Conservation (phyloP, 352 stramenopile species). For the Phytophthora idaei region DNA sequence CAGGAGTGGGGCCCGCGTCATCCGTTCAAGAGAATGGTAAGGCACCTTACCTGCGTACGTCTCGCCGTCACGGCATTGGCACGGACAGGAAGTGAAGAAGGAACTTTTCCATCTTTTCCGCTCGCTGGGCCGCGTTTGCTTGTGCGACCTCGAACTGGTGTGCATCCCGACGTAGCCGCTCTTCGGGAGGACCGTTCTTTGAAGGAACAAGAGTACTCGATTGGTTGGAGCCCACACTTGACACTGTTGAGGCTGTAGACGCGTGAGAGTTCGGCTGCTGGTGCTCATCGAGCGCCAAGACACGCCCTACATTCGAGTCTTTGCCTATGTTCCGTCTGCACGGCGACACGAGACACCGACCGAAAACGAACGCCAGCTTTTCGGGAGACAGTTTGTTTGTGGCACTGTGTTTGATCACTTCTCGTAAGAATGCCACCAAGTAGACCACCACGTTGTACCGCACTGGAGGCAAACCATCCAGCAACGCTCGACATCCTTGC, state of each 20-base stretch:
- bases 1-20: slow-evolving; percentile 12
- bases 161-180: slow-evolving; percentile 60
- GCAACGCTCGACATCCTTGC: slow-evolving; percentile 70
- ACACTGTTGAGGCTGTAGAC: slow-evolving; percentile 49
- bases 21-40: slow-evolving; percentile 14
- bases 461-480: slow-evolving; percentile 91
- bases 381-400: slow-evolving; percentile 76
- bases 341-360: slow-evolving; percentile 67
- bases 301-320: slow-evolving; percentile 17
- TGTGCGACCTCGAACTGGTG: slow-evolving; percentile 63
- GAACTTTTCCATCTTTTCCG: slow-evolving; percentile 77
- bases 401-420: slow-evolving; percentile 84
- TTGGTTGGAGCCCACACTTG: slow-evolving; percentile 34
- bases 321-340: slow-evolving; percentile 37
- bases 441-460: slow-evolving; percentile 98
- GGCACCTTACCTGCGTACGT: slow-evolving; percentile 8
- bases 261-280: slow-evolving; percentile 30
- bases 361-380: slow-evolving; percentile 79
- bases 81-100: slow-evolving; percentile 74
- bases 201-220: slow-evolving; percentile 41
- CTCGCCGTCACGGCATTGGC: slow-evolving; percentile 39
- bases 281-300: slow-evolving; percentile 31
- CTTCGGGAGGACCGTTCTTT: slow-evolving; percentile 33
- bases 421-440: slow-evolving; percentile 95
- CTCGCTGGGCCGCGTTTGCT: slow-evolving; percentile 54